These are phyloP conservation scores for Penicillium aurantiogriseum DNA, from an alignment of 2,329 filamentous ascomycete species.

Conservation along the genomic window DNA sequence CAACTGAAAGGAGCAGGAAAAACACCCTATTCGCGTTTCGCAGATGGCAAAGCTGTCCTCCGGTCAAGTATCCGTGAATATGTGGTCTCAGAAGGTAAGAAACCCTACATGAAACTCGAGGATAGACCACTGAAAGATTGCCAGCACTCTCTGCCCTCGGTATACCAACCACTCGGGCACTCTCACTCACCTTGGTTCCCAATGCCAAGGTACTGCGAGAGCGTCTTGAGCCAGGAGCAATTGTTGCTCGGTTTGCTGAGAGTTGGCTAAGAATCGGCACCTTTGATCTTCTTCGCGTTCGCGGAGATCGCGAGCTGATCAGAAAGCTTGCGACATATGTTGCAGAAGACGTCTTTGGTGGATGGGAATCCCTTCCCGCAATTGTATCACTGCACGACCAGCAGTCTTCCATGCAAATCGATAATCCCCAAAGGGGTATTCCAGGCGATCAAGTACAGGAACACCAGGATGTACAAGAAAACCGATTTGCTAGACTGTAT, in stretches of 20 bases:
- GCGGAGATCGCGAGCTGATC: slow-evolving; percentile 74
- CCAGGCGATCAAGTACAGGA: slow-evolving; percentile 63
- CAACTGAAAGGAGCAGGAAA: slow-evolving; percentile 92
- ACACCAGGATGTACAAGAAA: slow-evolving; percentile 67
- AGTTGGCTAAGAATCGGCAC: slow-evolving; percentile 92
- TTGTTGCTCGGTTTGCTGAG: slow-evolving; percentile 87
- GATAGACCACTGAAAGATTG: neutral
- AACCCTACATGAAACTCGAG: neutral
- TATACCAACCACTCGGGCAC: slow-evolving; percentile 81
- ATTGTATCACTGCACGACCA: slow-evolving; percentile 48
- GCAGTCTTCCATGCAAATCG: slow-evolving; percentile 35
- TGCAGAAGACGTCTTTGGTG: slow-evolving; percentile 80
- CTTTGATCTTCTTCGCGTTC: slow-evolving; percentile 83
- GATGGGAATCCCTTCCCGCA: slow-evolving; percentile 79
- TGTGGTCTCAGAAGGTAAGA: slow-evolving; percentile 74
- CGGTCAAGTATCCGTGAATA: slow-evolving; percentile 93
- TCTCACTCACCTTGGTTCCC: slow-evolving; percentile 76
- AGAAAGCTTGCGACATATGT: slow-evolving; percentile 76
- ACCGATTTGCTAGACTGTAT: slow-evolving; percentile 83
- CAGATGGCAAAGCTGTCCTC: slow-evolving; percentile 90
- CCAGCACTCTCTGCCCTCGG: slow-evolving; percentile 70
- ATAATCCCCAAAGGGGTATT: slow-evolving; percentile 54
- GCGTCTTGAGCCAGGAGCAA: slow-evolving; percentile 80
- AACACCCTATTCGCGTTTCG: slow-evolving; percentile 94
- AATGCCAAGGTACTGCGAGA: slow-evolving; percentile 73